Percentiles rank a stretch among this genome's conserved stretches.
Conservation (phyloP, 192 early-diverging fungal genomes). For the Fimicolochytrium jonesii region DNA sequence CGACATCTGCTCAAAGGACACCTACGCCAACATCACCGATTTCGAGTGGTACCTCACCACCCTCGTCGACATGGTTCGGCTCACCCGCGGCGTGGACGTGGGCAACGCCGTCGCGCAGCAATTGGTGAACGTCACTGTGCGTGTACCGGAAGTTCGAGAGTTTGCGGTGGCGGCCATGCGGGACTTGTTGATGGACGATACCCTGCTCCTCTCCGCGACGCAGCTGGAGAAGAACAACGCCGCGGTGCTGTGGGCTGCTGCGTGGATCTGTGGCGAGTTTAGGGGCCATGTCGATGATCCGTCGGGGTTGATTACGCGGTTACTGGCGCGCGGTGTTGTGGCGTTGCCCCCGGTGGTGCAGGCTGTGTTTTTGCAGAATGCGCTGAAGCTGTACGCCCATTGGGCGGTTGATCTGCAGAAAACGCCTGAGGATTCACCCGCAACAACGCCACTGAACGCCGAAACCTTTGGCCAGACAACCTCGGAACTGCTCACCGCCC, state of each 20-base stretch:
- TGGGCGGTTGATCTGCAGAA: conserved; percentile 47
- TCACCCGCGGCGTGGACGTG: conserved; percentile 67
- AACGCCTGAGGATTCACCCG: conserved; percentile 14
- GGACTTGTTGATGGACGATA: conserved; percentile 62
- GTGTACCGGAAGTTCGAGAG: conserved; percentile 78
- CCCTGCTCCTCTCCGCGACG: conserved; percentile 54
- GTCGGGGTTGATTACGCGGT: conserved; percentile 20
- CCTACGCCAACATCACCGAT: conserved; percentile 77
- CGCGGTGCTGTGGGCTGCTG: conserved; percentile 77
- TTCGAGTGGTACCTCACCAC: conserved; percentile 96
- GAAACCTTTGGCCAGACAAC: conserved; percentile 20
- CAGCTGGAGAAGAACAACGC: conserved; percentile 52
- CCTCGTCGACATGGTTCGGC: conserved; percentile 71
- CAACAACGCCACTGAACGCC: background rate
- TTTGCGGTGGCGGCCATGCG: conserved; percentile 75
- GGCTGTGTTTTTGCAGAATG: conserved; percentile 66
- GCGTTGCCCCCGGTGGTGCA: conserved; percentile 57
- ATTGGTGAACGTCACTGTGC: conserved; percentile 84
- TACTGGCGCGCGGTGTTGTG: conserved; percentile 22
- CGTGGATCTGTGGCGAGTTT: conserved; percentile 91
- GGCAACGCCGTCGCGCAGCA: conserved; percentile 66
- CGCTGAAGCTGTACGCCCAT: conserved; percentile 63
- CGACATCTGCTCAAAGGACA: conserved; percentile 75
- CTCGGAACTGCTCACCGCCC: background rate
- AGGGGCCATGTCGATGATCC: conserved; percentile 34